Evolutionary conservation across 1,139 yeast species (phyloP), one percentile per base, ranked within the genome.

Genomic region (Debaryomyces psychrophilus): DNA sequence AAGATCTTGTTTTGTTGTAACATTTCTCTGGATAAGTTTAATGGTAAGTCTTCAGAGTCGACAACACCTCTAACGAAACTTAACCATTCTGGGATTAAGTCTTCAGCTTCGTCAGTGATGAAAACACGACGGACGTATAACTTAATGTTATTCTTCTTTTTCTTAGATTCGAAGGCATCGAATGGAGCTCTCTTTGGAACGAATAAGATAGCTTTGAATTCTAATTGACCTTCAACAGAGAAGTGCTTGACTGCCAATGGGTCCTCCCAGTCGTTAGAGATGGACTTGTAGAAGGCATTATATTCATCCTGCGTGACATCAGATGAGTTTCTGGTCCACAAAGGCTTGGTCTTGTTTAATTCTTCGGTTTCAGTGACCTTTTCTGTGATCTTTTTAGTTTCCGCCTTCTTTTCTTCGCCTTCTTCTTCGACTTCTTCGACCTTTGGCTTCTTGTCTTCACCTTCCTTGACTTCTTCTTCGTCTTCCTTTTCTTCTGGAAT

Each of bases 121-220:
- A 95, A 95, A 61, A 95, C 99, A 79, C 99, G 95, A 77, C 99
- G 92, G 57, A 95, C 99, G 77, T 95, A 95, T 66, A 95, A 85
- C 83, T 93, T 95, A 82, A 95, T 95, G 86, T 92, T 93, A 81
- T 82, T 86, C 87, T 92, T 93, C 96, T 93, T 95, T 95, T 92
- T 93, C 86, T 93, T 95, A 48, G 82, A 72, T 82, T 95, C 99
- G 68, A 95, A 95, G 70, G 96, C 82, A 71, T 95, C 99, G 68
- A 93, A 90, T 74, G 99, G 99, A 64, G 99, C 98, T 81, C 99
- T 90, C 83, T 89, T 90, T 76, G 99, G 99, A 76, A 95, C 84
- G 70, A 90, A 95, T 65, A 95, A 82, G 68, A 95, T 93, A 55
- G 99, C 98, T 81, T 88, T 90, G 85, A 95, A 95, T 80, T 95